These are phyloP conservation scores for Trametes cubensis DNA, from an alignment of 768 basidiomycete species.

Conservation along the genomic window DNA sequence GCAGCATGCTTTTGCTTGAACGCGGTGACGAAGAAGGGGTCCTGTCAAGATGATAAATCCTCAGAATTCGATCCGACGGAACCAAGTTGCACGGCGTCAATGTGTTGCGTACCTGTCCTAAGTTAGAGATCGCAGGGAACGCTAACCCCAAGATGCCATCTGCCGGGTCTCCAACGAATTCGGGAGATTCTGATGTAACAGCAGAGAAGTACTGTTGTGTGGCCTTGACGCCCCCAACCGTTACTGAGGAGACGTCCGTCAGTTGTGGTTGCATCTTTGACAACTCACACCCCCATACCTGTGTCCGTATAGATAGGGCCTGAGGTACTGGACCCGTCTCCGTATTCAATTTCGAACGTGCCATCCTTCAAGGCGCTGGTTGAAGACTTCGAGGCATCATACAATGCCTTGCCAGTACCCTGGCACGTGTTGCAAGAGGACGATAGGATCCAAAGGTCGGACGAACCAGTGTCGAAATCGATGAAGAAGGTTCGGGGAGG, in stretches of 20 bases:
- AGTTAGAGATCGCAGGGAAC: constrained; percentile 24
- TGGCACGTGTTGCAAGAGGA: constrained; percentile 3
- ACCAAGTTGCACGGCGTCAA: too few relatives aligned
- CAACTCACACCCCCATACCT: neutral
- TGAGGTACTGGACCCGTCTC: constrained; percentile 37
- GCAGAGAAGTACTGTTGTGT: constrained; percentile 18
- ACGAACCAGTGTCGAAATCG: constrained; percentile 22
- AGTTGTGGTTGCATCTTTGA: too few relatives aligned
- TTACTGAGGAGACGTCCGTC: constrained; percentile 28
- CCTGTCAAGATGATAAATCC: constrained; percentile 1
- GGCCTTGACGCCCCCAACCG: constrained; percentile 34
- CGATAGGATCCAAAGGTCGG: constrained; percentile 23
- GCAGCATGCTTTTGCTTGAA: constrained; percentile 15
- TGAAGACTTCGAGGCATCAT: constrained; percentile 32
- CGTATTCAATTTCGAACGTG: constrained; percentile 38
- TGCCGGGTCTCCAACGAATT: constrained; percentile 8
- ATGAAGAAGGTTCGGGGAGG: constrained; percentile 37
- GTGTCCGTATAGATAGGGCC: constrained; percentile 39
- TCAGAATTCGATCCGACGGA: neutral
- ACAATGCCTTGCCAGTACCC: constrained; percentile 25
- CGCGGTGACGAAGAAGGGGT: constrained; percentile 27
- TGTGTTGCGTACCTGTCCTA: constrained; percentile 3
- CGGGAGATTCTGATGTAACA: constrained; percentile 13
- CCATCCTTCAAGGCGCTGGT: constrained; percentile 26
- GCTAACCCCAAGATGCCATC: constrained; percentile 29